phyloP scores from a whole-genome alignment of 129 eudicot species.

The Arctium lappa region DNA sequence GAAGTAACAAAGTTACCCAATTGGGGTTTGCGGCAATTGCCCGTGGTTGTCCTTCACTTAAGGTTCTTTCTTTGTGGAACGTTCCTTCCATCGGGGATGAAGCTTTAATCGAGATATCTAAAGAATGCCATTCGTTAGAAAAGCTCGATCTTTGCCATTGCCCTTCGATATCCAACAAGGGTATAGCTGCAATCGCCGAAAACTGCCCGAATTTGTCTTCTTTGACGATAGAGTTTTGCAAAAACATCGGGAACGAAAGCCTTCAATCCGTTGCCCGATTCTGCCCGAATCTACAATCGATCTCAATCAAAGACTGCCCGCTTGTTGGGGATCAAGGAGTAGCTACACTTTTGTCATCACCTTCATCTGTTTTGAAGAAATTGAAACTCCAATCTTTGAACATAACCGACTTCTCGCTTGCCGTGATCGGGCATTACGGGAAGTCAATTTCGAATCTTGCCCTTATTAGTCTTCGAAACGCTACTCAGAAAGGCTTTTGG shows the following conservation, averaged over 20 bases:
- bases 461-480: constrained; percentile 55
- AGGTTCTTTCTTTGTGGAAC: constrained; percentile 78
- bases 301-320: constrained; percentile 75
- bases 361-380: constrained; percentile 47
- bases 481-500: constrained; percentile 90
- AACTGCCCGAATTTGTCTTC: constrained; percentile 65
- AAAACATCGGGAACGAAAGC: constrained; percentile 67
- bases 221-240: constrained; percentile 64
- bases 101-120: constrained; percentile 66
- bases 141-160: constrained; percentile 83
- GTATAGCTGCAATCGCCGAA: constrained; percentile 63
- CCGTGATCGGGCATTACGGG: constrained; percentile 83
- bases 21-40: constrained; percentile 71
- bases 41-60: constrained; percentile 83
- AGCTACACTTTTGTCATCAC: constrained; percentile 65
- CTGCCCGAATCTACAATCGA: constrained; percentile 68
- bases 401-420: constrained; percentile 84
- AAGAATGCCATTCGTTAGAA: constrained; percentile 69
- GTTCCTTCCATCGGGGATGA: constrained; percentile 65
- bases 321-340: constrained; percentile 81
- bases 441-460: constrained; percentile 68
- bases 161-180: constrained; percentile 73
- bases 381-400: constrained; percentile 61
- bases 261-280: constrained; percentile 61
- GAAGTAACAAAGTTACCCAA: constrained; percentile 65